Conservation (phyloP, 495 filamentous ascomycete genomes). For the Massariosphaeria phaeospora region DNA sequence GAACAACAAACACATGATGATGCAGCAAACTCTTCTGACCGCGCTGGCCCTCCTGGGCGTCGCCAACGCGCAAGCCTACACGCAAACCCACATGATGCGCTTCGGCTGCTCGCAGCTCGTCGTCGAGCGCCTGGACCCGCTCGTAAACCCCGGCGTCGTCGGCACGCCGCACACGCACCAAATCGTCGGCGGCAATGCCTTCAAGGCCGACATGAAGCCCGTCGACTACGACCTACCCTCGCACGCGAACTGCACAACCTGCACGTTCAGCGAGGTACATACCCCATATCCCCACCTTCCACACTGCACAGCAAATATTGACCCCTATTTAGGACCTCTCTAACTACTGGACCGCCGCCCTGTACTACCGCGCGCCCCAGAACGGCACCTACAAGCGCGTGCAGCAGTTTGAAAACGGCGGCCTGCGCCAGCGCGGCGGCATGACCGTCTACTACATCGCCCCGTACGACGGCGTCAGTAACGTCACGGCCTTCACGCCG, state of each 20-base stretch:
- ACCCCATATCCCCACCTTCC: too few species aligned
- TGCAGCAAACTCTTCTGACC: neutral
- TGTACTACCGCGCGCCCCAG: conserved; percentile 19
- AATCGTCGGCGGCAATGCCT: conserved; percentile 24
- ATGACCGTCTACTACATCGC: conserved; percentile 32
- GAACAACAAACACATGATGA: neutral
- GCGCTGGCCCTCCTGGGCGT: conserved; percentile 7
- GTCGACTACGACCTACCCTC: conserved; percentile 14
- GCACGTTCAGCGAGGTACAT: conserved; percentile 26
- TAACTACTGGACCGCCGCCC: conserved; percentile 29
- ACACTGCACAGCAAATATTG: too few species aligned
- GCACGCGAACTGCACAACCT: conserved; percentile 23
- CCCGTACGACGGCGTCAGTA: conserved; percentile 26
- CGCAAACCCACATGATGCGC: conserved; percentile 20
- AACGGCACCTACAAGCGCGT: conserved; percentile 28
- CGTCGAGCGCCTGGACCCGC: conserved; percentile 20
- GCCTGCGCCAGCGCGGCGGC: conserved; percentile 14
- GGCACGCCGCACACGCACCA: conserved; percentile 23
- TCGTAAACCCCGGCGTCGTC: conserved; percentile 16
- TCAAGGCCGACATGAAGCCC: conserved; percentile 20
- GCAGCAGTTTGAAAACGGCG: conserved; percentile 22
- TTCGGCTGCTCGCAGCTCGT: conserved; percentile 23
- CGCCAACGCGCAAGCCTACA: conserved; percentile 2
- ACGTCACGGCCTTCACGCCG: conserved; percentile 30
- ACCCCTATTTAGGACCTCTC: too few species aligned